Evolutionary conservation across 805 yeast species (phyloP).

Genomic region (Zygosaccharomyces bailii): DNA sequence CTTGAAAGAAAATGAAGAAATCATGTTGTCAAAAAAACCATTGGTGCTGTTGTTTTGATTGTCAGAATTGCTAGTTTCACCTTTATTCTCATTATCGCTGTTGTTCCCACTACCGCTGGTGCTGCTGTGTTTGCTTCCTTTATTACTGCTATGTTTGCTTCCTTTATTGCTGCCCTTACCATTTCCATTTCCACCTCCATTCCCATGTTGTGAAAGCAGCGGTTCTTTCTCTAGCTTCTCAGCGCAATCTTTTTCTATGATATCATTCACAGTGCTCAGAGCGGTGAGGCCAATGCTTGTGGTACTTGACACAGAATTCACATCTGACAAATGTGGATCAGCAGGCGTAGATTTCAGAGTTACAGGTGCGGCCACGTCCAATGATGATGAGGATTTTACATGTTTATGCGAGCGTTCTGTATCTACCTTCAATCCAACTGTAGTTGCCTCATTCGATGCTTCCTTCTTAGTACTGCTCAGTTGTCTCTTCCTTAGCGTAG

Average conservation of each 20-base stretch:
- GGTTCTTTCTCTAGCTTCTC: slow-evolving; percentile 3
- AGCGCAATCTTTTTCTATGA: slow-evolving; percentile 14
- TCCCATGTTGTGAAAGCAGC: neutral
- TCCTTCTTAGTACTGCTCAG: too few species aligned
- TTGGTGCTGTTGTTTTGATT: neutral
- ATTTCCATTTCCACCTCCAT: neutral
- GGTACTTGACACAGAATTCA: slow-evolving; percentile 22
- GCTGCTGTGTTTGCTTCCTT: neutral
- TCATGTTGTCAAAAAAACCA: slow-evolving; percentile 26
- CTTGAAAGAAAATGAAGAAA: slow-evolving; percentile 22
- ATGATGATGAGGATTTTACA: slow-evolving; percentile 15
- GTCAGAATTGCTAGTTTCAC: neutral
- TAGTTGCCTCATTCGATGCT: slow-evolving; percentile 3
- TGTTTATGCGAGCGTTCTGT: slow-evolving; percentile 8
- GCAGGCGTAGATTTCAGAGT: slow-evolving; percentile 31
- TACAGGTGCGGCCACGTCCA: slow-evolving; percentile 15
- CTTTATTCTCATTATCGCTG: neutral
- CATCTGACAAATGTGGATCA: slow-evolving; percentile 29
- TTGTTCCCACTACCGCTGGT: neutral
- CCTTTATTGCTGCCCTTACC: neutral
- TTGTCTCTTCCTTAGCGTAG: slow-evolving; percentile 14
- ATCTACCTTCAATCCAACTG: neutral
- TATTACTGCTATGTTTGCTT: neutral
- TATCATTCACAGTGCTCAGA: slow-evolving; percentile 21
- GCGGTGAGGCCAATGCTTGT: slow-evolving; percentile 18